Evolutionary conservation across 306 rosid species (phyloP), one percentile per base, ranked within the genome.

Genomic region (Calophaca sinica): DNA sequence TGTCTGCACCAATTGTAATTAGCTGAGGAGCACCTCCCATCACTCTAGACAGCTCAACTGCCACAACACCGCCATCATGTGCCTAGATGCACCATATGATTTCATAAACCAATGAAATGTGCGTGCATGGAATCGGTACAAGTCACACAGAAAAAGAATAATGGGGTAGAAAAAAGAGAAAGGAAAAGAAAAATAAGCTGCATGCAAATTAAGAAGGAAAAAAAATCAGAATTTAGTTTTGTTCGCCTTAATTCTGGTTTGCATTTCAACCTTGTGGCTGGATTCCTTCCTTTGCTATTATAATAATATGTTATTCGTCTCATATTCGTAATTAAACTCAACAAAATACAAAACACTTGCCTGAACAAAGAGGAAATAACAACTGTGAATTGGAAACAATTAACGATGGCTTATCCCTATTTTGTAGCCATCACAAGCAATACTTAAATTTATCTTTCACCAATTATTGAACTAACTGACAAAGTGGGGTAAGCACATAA

Each of bases 31-130:
- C 92, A 78, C 89, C 85, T 82, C 92, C 99, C 84, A 90, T 89
- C 84, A 92, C 94, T 83, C 99, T 89, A 63, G 99, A 96, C 68
- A 96, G 93, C 84, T 96, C 99, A 77, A 90, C 92, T 84, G 92
- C 99, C 58, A 96, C 97, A 84, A 96, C 97, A 67, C 99, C 99
- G 46, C 98, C 99, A 80, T 96, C 99, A 77, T 89, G 96, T 58
- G 97, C 99, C 99, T 96, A 75, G 53, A 88, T 62, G 62, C 71
- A 82, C 71, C 77, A 69, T 48, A 72, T 64, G 68, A 74, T 48
- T 48, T 41, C 44, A 65, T 68, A 64, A 66, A 67, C 62, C 83
- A 86, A 76, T 11, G 75, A 66, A 66, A 65, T 11, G 5, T 39
- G 20, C 41, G 79, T 11, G 29, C 48, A 62, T 15, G 5, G 62